Evolutionary conservation across 140 eudicot species (phyloP), one percentile per base, ranked within the genome.

Genomic region (Flaveria floridana): DNA sequence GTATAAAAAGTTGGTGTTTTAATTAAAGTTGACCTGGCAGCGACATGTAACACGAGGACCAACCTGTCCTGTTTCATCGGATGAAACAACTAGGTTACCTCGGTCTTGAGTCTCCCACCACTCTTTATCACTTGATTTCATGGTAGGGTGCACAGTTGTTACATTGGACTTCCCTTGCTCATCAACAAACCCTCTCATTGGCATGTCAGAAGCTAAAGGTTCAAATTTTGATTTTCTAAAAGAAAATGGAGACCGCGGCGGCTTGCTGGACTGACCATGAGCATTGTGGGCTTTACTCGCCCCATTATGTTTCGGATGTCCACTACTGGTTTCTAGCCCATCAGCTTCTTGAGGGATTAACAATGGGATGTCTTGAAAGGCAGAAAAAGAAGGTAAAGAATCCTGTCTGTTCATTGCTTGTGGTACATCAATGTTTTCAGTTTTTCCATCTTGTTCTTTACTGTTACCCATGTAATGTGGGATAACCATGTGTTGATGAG

Each of bases 401-500:
- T 84, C 94, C 26, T 82, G 84, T 80, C 93, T 76, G 76, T 82
- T 88, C 25, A 85, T 70, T 8, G 70, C 63, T 55, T 65, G 70
- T 23, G 78, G 74, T 58, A 52, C 72, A 18, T 80, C 81, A 3
- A 66, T 44, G 11, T n/a, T 18, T 73, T 73, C 75, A 2, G 77
- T 58, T 50, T 64, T 78, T 48, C 76, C 91, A 14, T 62, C 80
- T 55, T 58, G 77, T 70, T 86, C 96, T 76, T 66, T 55, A 70
- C 42, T 72, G 25, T 62, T 79, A 18, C 91, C 97, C 94, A 93
- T 72, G 83, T 93, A 93, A 84, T 93, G 98, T n/a, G 98, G 98
- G 79, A 93, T 93, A 12, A 93, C 98, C 97, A 90, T 93, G 86
- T 93, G 98, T 58, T 93, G 98, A 74, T 93, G 98, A 78, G 98